Conservation (phyloP, 164 flowering plant species). For the Umbellularia californica region DNA sequence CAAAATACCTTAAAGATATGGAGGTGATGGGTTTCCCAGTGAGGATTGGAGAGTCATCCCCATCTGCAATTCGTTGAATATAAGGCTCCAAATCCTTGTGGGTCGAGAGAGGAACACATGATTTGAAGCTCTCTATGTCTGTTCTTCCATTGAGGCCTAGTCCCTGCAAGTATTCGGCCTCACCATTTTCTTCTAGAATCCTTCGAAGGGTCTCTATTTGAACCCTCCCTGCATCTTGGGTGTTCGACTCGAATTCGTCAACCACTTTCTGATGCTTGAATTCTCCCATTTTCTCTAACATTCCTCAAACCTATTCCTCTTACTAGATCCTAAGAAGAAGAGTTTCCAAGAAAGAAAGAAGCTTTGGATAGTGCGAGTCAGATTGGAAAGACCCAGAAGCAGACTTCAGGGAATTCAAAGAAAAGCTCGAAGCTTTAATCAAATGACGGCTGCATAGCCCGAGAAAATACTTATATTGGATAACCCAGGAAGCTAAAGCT, state of each 20-base stretch:
- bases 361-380: too few species aligned
- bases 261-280: constrained; percentile 41
- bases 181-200: constrained; percentile 66
- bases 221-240: constrained; percentile 57
- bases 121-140: constrained; percentile 61
- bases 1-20: constrained; percentile 61
- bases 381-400: too few species aligned
- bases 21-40: constrained; percentile 65
- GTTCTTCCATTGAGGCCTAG: constrained; percentile 76
- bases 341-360: too few species aligned
- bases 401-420: too few species aligned
- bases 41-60: constrained; percentile 57
- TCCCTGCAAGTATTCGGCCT: constrained; percentile 58
- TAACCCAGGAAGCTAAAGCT: too few species aligned
- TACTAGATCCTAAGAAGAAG: too few species aligned
- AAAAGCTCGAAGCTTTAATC: too few species aligned
- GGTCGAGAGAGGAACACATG: constrained; percentile 59
- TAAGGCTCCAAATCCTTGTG: constrained; percentile 72
- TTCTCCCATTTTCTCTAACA: constrained; percentile 48
- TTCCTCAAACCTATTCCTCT: too few species aligned
- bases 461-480: too few species aligned
- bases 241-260: constrained; percentile 65
- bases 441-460: too few species aligned
- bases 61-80: constrained; percentile 68
- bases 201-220: constrained; percentile 64